Conservation (phyloP, 1,139 yeast genomes). For the Zygoascus sp. region DNA sequence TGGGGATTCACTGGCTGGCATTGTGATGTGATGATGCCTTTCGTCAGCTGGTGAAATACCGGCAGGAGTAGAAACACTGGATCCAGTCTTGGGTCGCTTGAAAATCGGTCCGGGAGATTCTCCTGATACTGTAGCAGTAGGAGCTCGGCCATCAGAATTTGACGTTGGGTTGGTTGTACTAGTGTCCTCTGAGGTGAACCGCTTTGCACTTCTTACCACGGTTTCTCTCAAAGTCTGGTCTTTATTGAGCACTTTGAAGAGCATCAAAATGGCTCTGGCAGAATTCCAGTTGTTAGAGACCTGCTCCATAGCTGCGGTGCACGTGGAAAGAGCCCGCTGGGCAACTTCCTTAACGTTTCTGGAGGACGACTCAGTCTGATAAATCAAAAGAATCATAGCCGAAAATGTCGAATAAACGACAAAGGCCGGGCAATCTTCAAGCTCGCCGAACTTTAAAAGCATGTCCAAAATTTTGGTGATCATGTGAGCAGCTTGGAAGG, state of each 20-base stretch:
- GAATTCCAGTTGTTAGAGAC: conserved; percentile 46
- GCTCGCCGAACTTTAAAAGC: conserved; percentile 48
- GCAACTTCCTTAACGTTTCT: conserved; percentile 58
- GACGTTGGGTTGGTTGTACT: no score
- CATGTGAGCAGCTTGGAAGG: conserved; percentile 82
- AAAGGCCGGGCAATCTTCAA: conserved; percentile 54
- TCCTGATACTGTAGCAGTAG: neutral
- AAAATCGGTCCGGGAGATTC: no score
- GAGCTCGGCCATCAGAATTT: no score
- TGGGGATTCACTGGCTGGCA: neutral
- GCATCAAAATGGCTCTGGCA: conserved; percentile 35
- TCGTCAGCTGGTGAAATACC: neutral
- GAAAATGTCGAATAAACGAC: conserved; percentile 53
- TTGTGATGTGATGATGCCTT: neutral
- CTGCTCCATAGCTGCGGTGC: conserved; percentile 50
- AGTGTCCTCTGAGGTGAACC: conserved; percentile 11
- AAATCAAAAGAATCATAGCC: conserved; percentile 68
- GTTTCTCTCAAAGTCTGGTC: conserved; percentile 30
- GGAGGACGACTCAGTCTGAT: conserved; percentile 64
- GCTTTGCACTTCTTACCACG: conserved; percentile 28
- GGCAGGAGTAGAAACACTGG: neutral
- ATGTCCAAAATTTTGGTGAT: conserved; percentile 63
- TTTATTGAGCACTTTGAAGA: conserved; percentile 31
- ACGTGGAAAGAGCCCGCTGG: conserved; percentile 49
- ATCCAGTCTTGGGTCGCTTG: neutral